Percentiles rank a stretch among this genome's conserved stretches.
Conservation (phyloP, 768 basidiomycete genomes). For the Boletus subparvulus region DNA sequence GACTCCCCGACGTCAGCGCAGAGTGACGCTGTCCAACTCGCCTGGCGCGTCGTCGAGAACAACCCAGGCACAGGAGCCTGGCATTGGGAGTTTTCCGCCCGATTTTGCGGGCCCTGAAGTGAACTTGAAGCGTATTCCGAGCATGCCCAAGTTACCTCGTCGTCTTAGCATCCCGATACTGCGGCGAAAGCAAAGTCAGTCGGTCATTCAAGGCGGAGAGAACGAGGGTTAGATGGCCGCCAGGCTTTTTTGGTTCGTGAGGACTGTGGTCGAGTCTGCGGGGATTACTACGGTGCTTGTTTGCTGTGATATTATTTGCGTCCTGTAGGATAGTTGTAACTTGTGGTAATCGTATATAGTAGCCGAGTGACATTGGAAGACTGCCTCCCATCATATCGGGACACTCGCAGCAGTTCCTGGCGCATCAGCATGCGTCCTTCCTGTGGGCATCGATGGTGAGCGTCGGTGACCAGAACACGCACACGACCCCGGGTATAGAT, state of each 20-base stretch:
- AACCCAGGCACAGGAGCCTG: not conserved
- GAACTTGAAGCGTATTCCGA: conserved; percentile 17
- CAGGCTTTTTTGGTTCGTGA: not conserved
- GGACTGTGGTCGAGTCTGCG: not conserved
- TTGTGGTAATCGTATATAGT: not conserved
- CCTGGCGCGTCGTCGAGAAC: not conserved
- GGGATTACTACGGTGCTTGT: not conserved
- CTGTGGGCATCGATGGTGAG: too few relatives aligned
- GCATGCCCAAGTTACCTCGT: conserved; percentile 26
- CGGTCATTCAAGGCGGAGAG: not conserved
- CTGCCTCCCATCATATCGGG: too few relatives aligned
- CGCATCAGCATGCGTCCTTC: too few relatives aligned
- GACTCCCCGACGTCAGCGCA: conserved; percentile 12
- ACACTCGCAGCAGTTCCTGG: too few relatives aligned
- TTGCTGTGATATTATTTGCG: conserved; percentile 3
- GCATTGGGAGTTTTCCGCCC: not conserved
- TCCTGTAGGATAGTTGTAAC: not conserved
- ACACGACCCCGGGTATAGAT: too few relatives aligned
- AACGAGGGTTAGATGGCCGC: not conserved
- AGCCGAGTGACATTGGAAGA: too few relatives aligned
- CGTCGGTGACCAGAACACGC: too few relatives aligned
- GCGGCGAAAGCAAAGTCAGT: conserved; percentile 28
- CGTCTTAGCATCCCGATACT: conserved; percentile 30
- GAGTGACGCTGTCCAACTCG: conserved; percentile 23
- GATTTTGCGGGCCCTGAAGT: not conserved